Conservation (phyloP, 257 asterid species). For the Fraxinus pennsylvanica region DNA sequence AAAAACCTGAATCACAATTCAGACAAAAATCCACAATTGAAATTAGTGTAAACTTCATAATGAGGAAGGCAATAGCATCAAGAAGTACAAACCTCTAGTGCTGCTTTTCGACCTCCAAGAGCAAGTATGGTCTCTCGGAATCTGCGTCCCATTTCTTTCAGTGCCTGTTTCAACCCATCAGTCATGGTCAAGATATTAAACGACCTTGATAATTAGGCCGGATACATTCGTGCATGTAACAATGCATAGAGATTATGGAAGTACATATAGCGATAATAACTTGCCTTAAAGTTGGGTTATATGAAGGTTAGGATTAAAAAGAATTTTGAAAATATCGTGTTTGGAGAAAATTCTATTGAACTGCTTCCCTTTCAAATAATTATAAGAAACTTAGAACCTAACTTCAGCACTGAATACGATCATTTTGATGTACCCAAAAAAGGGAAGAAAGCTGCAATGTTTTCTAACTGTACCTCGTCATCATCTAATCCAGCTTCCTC, state of each 20-base stretch:
- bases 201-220: too few species aligned
- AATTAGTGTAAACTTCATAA: not conserved
- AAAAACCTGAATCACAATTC: constrained; percentile 56
- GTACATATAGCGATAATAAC: not conserved
- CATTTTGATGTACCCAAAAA: too few species aligned
- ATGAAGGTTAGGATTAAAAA: too few species aligned
- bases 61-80: not conserved
- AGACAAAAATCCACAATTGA: too few species aligned
- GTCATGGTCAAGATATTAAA: not conserved
- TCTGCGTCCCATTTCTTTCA: constrained; percentile 76
- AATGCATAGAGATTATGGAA: not conserved
- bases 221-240: not conserved
- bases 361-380: too few species aligned
- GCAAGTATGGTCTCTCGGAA: constrained; percentile 96
- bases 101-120: constrained; percentile 96
- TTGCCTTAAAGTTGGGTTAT: too few species aligned
- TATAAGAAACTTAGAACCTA: too few species aligned
- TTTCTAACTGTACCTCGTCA: constrained; percentile 54
- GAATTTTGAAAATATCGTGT: too few species aligned
- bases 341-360: not conserved
- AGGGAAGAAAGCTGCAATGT: too few species aligned
- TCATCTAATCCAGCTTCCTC: constrained; percentile 85
- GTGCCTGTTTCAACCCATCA: constrained; percentile 58
- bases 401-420: too few species aligned
- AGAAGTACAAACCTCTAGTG: constrained; percentile 22